Evolutionary conservation across 2,329 filamentous ascomycete species (phyloP).

Genomic region (Pseudocercospora crystallina): DNA sequence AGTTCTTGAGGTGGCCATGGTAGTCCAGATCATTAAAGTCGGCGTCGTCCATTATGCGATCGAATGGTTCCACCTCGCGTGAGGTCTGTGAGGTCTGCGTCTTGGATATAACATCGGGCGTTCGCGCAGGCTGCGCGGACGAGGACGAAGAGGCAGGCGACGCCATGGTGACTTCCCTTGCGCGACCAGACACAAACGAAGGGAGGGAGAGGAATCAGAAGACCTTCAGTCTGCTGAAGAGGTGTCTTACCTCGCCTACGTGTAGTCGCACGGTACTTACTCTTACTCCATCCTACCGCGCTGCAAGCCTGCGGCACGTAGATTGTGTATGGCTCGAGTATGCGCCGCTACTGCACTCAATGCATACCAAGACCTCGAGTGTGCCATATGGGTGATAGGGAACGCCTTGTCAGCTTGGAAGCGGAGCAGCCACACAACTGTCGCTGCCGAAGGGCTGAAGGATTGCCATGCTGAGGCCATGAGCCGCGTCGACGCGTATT

Average conservation of each 20-base stretch:
- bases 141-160: constrained; percentile 22
- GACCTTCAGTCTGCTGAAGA: no score
- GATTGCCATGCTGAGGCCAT: no score
- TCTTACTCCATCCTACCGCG: not conserved
- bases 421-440: no score
- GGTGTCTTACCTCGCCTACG: constrained; percentile 3
- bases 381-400: no score
- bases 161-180: constrained; percentile 1
- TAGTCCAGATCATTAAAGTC: constrained; percentile 16
- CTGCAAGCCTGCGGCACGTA: not conserved
- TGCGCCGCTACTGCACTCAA: constrained; percentile 9
- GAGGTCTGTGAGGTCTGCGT: constrained; percentile 18
- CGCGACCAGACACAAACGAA: no score
- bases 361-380: no score
- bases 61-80: constrained; percentile 16
- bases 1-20: constrained; percentile 21
- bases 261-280: no score
- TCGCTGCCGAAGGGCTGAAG: no score
- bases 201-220: no score
- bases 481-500: no score
- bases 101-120: constrained; percentile 22
- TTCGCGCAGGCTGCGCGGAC: constrained; percentile 15
- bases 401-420: no score
- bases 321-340: not conserved
- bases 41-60: constrained; percentile 22